Percentiles rank a stretch among this genome's conserved stretches.
Conservation (phyloP, 2,329 filamentous ascomycete genomes). For the Chalaropsis ovoidea region DNA sequence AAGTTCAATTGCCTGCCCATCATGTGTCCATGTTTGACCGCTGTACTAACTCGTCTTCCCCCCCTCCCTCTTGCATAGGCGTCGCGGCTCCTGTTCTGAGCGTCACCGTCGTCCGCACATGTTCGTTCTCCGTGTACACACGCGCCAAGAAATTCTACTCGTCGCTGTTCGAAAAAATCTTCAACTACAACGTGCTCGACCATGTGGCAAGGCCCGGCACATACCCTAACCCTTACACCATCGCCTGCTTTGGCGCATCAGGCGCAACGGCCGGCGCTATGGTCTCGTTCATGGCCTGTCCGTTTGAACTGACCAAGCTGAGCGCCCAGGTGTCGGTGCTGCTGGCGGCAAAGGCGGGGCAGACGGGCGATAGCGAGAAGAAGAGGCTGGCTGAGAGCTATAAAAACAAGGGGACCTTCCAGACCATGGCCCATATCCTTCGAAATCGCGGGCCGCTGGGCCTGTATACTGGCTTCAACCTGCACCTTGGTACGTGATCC, state of each 20-base stretch:
- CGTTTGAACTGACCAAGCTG: constrained; percentile 82
- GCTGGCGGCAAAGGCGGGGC: constrained; percentile 44
- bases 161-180: constrained; percentile 56
- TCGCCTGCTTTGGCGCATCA: constrained; percentile 66
- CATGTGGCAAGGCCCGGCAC: constrained; percentile 61
- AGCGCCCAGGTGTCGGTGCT: constrained; percentile 77
- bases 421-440: constrained; percentile 67
- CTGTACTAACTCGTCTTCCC: constrained; percentile 8
- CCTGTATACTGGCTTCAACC: constrained; percentile 68
- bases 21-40: not conserved
- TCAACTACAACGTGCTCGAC: constrained; percentile 58
- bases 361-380: constrained; percentile 36
- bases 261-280: constrained; percentile 69
- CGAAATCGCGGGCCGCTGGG: constrained; percentile 62
- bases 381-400: constrained; percentile 57
- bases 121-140: constrained; percentile 73
- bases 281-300: constrained; percentile 73
- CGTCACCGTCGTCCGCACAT: constrained; percentile 65
- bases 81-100: constrained; percentile 71
- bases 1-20: not conserved
- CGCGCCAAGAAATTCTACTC: constrained; percentile 64
- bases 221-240: constrained; percentile 61
- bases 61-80: constrained; percentile 37
- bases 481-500: constrained; percentile 55
- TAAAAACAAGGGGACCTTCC: constrained; percentile 65